Conservation (phyloP, 345 rosid species). For the Linum trigynum region DNA sequence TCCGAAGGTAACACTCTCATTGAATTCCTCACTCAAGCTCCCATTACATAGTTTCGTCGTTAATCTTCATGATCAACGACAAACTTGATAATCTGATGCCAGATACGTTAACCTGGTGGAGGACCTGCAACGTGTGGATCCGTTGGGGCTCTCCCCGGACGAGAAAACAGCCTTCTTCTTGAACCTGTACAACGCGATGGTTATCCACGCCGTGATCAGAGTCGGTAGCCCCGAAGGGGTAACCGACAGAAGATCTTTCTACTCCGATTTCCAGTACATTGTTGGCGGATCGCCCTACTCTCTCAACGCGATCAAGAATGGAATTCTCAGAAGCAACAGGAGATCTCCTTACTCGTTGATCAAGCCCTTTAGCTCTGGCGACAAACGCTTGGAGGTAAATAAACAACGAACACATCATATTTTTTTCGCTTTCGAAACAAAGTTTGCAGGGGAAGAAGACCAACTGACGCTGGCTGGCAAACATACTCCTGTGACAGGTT, state of each 20-base stretch:
- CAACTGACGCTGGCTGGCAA: no score
- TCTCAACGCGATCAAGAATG: slow-evolving; percentile 48
- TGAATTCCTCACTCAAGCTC: background rate
- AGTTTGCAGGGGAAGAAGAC: no score
- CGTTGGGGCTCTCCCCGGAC: slow-evolving; percentile 33
- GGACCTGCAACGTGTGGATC: slow-evolving; percentile 72
- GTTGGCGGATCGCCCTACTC: slow-evolving; percentile 75
- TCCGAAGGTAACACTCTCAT: slow-evolving; percentile 48
- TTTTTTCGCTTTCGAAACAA: background rate
- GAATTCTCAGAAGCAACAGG: slow-evolving; percentile 54
- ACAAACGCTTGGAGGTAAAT: slow-evolving; percentile 55
- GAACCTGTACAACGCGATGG: slow-evolving; percentile 89
- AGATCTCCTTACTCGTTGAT: slow-evolving; percentile 52
- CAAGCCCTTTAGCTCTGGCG: slow-evolving; percentile 41
- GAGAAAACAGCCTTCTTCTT: slow-evolving; percentile 74
- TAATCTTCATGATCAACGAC: no score
- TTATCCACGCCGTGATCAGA: slow-evolving; percentile 73
- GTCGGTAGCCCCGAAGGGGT: slow-evolving; percentile 56
- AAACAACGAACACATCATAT: background rate
- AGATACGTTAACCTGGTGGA: slow-evolving; percentile 60
- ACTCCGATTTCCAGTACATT: slow-evolving; percentile 58
- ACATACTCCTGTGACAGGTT: slow-evolving; percentile 30
- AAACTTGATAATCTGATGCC: background rate
- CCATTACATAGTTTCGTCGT: no score
- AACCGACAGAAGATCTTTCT: slow-evolving; percentile 56